Conservation (phyloP, 2,329 filamentous ascomycete genomes). For the Colletotrichum coccodes region DNA sequence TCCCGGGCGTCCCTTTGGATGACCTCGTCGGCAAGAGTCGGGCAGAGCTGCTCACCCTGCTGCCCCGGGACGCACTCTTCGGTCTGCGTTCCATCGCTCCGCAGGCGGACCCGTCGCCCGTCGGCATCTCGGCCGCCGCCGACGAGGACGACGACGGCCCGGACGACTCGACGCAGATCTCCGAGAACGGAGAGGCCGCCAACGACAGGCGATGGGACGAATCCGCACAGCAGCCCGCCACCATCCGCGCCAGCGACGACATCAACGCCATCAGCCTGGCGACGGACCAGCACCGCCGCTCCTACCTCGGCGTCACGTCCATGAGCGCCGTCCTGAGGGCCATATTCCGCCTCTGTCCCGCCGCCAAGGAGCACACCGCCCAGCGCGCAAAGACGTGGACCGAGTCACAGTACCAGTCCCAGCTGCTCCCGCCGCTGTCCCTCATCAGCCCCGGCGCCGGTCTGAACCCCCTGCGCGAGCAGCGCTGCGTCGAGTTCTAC, state of each 20-base stretch:
- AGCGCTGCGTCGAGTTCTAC: constrained; percentile 65
- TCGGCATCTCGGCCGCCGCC: neutral
- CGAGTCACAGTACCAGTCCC: constrained; percentile 41
- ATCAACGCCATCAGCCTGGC: constrained; percentile 54
- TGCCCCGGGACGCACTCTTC: constrained; percentile 17
- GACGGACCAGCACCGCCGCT: constrained; percentile 64
- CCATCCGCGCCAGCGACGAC: constrained; percentile 41
- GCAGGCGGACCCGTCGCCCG: constrained; percentile 8
- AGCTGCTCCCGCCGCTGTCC: constrained; percentile 37
- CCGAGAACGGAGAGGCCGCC: constrained; percentile 40
- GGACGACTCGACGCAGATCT: constrained; percentile 38
- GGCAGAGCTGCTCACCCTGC: constrained; percentile 35
- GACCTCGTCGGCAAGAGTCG: constrained; percentile 36
- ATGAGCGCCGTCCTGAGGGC: constrained; percentile 71
- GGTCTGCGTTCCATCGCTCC: neutral
- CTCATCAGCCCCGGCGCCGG: constrained; percentile 49
- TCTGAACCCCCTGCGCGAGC: constrained; percentile 44
- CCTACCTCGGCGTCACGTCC: constrained; percentile 73
- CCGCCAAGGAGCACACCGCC: constrained; percentile 40
- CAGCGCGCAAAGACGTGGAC: constrained; percentile 38
- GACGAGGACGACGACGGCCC: constrained; percentile 9
- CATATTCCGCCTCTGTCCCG: constrained; percentile 53
- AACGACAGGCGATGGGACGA: constrained; percentile 43
- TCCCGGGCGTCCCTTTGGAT: constrained; percentile 33
- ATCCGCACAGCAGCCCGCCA: constrained; percentile 35